A percentile compares a stretch with the other conserved stretches of the same genome.
Evolutionary conservation across 179 eudicot genomes (phyloP).

Genomic region (Sideroxylon spinosum): DNA sequence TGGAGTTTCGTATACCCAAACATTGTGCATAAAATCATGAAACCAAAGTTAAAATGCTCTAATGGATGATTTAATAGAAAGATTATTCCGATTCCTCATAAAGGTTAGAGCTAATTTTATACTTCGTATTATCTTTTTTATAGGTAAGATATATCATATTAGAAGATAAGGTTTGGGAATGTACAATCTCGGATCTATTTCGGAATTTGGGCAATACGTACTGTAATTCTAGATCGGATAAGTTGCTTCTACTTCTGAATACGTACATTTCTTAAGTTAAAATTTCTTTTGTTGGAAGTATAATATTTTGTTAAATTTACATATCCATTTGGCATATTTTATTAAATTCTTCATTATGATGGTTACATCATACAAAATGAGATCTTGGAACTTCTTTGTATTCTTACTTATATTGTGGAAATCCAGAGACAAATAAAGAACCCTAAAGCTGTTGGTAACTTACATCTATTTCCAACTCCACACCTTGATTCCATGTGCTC

Average conservation of each 20-base stretch:
- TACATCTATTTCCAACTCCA: no score
- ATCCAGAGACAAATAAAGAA: no score
- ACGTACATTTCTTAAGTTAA: slow-evolving; percentile 32
- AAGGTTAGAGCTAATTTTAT: slow-evolving; percentile 1
- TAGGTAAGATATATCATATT: slow-evolving; percentile 87
- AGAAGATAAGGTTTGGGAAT: slow-evolving; percentile 96
- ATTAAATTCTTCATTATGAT: not conserved
- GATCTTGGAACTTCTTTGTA: not conserved
- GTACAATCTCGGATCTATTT: slow-evolving; percentile 65
- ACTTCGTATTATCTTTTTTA: slow-evolving; percentile 11
- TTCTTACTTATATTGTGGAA: not conserved
- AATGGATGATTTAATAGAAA: not conserved
- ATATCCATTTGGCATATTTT: not conserved
- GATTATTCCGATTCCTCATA: not conserved
- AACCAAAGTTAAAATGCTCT: not conserved
- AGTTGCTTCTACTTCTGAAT: slow-evolving; percentile 47
- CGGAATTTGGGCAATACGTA: slow-evolving; percentile 66
- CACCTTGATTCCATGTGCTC: no score
- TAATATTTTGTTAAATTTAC: not conserved
- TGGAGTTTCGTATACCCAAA: not conserved
- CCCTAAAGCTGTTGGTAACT: no score
- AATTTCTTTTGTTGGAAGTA: not conserved
- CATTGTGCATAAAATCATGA: not conserved
- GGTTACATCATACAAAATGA: not conserved
- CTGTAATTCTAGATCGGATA: slow-evolving; percentile 92